Conservation (phyloP, 345 rosid species). For the Toxicodendron radicans region DNA sequence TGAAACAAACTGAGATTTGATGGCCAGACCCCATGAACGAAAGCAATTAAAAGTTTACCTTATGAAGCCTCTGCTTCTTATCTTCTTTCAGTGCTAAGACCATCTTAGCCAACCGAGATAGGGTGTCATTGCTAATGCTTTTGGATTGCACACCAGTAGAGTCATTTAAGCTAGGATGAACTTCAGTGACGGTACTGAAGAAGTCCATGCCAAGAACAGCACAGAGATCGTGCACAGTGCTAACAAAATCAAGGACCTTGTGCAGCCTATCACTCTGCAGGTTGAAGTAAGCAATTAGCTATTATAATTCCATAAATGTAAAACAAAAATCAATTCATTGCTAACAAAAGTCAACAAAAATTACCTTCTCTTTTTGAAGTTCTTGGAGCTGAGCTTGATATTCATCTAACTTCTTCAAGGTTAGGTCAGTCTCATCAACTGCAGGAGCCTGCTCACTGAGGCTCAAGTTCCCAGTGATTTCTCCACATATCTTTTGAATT, state of each 20-base stretch:
- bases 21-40: not conserved
- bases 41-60: conserved; percentile 40
- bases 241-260: conserved; percentile 87
- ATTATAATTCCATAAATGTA: not conserved
- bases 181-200: conserved; percentile 72
- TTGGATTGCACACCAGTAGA: conserved; percentile 58
- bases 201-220: conserved; percentile 91
- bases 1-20: not conserved
- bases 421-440: conserved; percentile 82
- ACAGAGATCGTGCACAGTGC: conserved; percentile 94
- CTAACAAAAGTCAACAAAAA: not conserved
- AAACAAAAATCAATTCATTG: not conserved
- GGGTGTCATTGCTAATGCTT: conserved; percentile 93
- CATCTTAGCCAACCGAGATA: conserved; percentile 73
- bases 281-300: conserved; percentile 24
- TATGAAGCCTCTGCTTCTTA: conserved; percentile 82
- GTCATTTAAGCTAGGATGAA: conserved; percentile 95
- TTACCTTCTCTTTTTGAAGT: conserved; percentile 93
- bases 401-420: conserved; percentile 79
- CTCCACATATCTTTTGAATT: conserved; percentile 86
- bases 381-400: conserved; percentile 76
- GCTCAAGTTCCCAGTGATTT: conserved; percentile 70
- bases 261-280: conserved; percentile 82
- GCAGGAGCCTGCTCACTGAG: conserved; percentile 46
- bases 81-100: conserved; percentile 79